Evolutionary conservation across 2,329 filamentous ascomycete genomes (phyloP).

Genomic region (Aspergillus fischeri): DNA sequence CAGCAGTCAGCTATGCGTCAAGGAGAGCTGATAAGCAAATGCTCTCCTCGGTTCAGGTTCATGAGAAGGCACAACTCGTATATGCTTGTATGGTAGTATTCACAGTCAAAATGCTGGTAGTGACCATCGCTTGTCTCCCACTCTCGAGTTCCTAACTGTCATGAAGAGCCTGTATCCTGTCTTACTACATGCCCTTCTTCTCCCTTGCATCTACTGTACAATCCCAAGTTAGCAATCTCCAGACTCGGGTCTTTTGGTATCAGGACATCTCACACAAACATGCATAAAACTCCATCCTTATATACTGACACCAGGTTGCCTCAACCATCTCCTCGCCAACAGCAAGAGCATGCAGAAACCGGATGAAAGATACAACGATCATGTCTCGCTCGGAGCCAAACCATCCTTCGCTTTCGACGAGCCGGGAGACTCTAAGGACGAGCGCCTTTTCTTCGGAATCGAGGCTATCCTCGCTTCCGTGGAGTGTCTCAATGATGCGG

Average conservation of each 20-base stretch:
- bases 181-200: neutral
- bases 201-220: neutral
- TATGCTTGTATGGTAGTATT: no score
- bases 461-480: neutral
- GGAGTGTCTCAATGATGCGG: neutral
- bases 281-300: neutral
- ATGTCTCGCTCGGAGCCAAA: neutral
- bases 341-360: neutral
- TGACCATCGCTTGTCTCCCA: neutral
- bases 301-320: neutral
- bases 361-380: neutral
- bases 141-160: no score
- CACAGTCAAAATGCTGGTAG: neutral
- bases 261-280: neutral
- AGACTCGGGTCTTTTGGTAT: no score
- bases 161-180: neutral
- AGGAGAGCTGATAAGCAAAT: no score
- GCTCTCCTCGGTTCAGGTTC: no score
- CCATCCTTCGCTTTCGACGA: neutral
- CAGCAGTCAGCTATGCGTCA: neutral
- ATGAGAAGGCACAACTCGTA: no score
- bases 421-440: rapidly evolving
- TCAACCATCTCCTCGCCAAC: neutral
- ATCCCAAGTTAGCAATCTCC: neutral
- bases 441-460: neutral